Percentiles rank a stretch among this genome's conserved stretches.
Conservation (phyloP, 106 monocot genomes). For the Ottelia alismoides region DNA sequence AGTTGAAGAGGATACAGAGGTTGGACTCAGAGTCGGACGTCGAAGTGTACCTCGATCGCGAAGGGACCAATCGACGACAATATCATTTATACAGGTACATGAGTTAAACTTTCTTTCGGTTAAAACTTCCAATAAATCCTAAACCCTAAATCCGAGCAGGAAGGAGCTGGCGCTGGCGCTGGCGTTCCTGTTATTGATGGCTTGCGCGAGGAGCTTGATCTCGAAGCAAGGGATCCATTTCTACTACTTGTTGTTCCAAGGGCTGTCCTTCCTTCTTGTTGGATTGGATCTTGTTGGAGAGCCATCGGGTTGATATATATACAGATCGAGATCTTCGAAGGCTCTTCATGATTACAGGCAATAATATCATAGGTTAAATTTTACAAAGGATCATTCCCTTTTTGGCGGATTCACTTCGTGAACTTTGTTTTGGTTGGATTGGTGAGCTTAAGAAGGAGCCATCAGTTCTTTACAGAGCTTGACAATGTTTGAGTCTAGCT, state of each 20-base stretch:
- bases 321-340: too few species aligned
- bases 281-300: constrained; percentile 60
- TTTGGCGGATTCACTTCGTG: too few species aligned
- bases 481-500: too few species aligned
- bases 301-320: constrained; percentile 37
- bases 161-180: constrained; percentile 32
- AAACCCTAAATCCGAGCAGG: constrained; percentile 6
- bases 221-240: constrained; percentile 61
- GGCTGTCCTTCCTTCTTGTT: constrained; percentile 44
- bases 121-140: not conserved
- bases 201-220: constrained; percentile 42
- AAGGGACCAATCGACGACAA: too few species aligned
- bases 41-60: too few species aligned
- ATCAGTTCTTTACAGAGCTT: too few species aligned
- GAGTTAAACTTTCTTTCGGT: too few species aligned
- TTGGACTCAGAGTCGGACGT: constrained; percentile 30
- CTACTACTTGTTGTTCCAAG: constrained; percentile 61
- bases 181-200: constrained; percentile 41
- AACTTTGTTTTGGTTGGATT: too few species aligned
- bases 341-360: too few species aligned
- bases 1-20: constrained; percentile 10
- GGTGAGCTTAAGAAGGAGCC: too few species aligned
- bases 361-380: too few species aligned
- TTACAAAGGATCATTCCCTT: too few species aligned
- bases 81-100: constrained; percentile 16